Conservation (phyloP, 352 stramenopile genomes). For the Pythium dissimile region DNA sequence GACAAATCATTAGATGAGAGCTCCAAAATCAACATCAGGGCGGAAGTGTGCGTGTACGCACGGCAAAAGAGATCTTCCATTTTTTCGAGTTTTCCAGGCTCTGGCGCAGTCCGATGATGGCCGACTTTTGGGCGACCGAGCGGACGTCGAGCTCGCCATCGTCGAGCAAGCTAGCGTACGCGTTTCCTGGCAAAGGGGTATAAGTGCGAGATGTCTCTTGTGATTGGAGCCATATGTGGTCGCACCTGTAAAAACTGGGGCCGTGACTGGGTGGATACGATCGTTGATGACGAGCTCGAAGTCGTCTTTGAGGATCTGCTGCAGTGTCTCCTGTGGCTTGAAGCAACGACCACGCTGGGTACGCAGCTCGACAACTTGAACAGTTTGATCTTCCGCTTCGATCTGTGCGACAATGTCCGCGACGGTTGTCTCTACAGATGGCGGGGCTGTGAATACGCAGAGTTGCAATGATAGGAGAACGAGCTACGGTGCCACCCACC, state of each 20-base stretch:
- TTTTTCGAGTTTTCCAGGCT: constrained; percentile 67
- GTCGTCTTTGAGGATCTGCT: constrained; percentile 72
- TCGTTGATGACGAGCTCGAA: constrained; percentile 84
- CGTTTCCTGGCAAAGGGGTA: constrained; percentile 31
- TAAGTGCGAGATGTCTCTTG: neutral
- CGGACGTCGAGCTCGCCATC: constrained; percentile 78
- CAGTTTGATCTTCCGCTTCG: constrained; percentile 67
- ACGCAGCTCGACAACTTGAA: constrained; percentile 65
- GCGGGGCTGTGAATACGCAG: neutral
- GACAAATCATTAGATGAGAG: too few species aligned
- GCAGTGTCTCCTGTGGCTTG: constrained; percentile 53
- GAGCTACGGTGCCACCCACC: constrained; percentile 20
- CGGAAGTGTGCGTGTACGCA: too few species aligned
- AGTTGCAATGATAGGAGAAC: neutral
- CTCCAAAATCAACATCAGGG: too few species aligned
- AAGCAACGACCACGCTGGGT: constrained; percentile 57
- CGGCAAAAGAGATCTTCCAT: constrained; percentile 71
- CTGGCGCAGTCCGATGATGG: constrained; percentile 71
- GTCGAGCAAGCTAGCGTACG: constrained; percentile 69
- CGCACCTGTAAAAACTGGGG: constrained; percentile 62
- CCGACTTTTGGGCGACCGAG: constrained; percentile 72
- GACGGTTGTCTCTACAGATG: constrained; percentile 63
- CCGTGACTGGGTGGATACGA: constrained; percentile 63
- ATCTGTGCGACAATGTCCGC: constrained; percentile 72
- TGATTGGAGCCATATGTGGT: neutral